phyloP scores from a whole-genome alignment of 768 basidiomycete species.

The Chlorophyllum brunneum region DNA sequence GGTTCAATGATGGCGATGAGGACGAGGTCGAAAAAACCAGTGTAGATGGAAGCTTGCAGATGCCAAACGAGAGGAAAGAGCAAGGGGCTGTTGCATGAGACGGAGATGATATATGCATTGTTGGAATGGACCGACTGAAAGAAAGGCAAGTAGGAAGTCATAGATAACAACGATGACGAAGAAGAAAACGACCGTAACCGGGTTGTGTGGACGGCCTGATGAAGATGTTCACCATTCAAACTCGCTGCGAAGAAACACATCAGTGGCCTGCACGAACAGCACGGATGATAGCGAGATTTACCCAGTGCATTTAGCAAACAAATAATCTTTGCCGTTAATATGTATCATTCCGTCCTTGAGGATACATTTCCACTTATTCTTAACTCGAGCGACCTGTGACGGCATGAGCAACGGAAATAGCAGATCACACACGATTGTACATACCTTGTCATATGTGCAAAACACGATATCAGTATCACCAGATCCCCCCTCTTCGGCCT shows the following conservation, averaged over 20 bases:
- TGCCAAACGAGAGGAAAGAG: neutral
- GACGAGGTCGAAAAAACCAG: neutral
- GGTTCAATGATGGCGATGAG: neutral
- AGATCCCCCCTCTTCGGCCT: slow-evolving; percentile 70
- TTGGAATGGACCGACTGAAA: neutral
- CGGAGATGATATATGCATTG: neutral
- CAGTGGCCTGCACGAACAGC: neutral
- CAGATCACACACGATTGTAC: neutral
- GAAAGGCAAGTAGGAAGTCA: neutral
- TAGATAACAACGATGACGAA: neutral
- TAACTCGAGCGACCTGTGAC: slow-evolving; percentile 90
- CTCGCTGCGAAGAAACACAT: slow-evolving; percentile 24
- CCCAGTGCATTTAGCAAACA: slow-evolving; percentile 97
- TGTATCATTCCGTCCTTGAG: slow-evolving; percentile 98
- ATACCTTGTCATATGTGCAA: slow-evolving; percentile 97
- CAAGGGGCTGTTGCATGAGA: neutral
- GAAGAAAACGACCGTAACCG: neutral
- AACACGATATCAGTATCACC: slow-evolving; percentile 91
- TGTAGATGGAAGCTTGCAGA: slow-evolving; percentile 1
- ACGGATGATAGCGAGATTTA: slow-evolving; percentile 33
- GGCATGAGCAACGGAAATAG: slow-evolving; percentile 6
- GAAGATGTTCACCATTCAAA: slow-evolving; percentile 35
- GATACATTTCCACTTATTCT: slow-evolving; percentile 99
- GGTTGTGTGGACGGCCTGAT: neutral
- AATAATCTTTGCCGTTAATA: slow-evolving; percentile 94